phyloP scores from a whole-genome alignment of 139 green algal genomes.

The Tetradesmus obliquus region DNA sequence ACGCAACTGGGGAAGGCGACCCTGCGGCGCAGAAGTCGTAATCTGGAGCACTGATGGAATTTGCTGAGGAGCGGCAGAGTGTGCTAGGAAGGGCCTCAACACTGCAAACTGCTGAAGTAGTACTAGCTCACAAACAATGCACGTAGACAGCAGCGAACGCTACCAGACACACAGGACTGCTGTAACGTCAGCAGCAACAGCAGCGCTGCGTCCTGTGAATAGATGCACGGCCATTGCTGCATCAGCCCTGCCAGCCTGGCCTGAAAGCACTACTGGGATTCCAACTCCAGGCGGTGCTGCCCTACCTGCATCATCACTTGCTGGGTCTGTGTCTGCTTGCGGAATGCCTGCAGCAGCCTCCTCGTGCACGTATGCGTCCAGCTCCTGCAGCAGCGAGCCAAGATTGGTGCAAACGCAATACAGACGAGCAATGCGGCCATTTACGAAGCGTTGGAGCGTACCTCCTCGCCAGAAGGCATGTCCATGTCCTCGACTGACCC shows the following conservation, averaged over 20 bases:
- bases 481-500: constrained; percentile 34
- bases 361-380: constrained; percentile 30
- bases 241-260: not conserved
- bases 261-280: not conserved
- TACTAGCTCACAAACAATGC: not conserved
- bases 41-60: not conserved
- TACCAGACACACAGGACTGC: not conserved
- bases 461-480: constrained; percentile 30
- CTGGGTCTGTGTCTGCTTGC: constrained; percentile 13
- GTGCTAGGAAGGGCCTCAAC: not conserved
- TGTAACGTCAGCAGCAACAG: not conserved
- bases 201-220: not conserved
- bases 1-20: not conserved
- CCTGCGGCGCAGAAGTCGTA: not conserved
- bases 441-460: not conserved
- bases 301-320: constrained; percentile 11
- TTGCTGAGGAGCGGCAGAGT: not conserved
- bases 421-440: not conserved
- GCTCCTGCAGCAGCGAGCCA: constrained; percentile 31
- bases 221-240: not conserved
- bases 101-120: not conserved
- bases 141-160: not conserved
- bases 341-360: constrained; percentile 25
- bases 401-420: not conserved
- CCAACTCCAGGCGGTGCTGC: not conserved